These are phyloP conservation scores for Toxicodendron radicans DNA, from an alignment of 345 rosid species.

Conservation along the genomic window DNA sequence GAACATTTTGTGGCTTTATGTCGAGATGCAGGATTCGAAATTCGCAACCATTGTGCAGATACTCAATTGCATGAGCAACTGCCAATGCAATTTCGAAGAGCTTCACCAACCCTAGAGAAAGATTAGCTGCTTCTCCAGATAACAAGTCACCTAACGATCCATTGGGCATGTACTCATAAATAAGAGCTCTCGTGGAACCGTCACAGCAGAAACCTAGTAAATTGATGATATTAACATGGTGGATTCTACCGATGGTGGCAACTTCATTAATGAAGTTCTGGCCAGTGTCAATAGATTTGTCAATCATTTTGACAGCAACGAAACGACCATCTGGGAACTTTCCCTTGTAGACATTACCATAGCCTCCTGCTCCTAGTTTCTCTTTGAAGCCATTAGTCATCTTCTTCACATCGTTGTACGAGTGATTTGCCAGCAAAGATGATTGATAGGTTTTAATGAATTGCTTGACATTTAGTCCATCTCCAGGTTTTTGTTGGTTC, in stretches of 20 bases:
- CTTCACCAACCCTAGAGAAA: constrained; percentile 5
- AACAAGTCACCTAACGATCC: constrained; percentile 30
- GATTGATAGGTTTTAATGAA: constrained; percentile 34
- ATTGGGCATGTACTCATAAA: constrained; percentile 35
- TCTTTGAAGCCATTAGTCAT: constrained; percentile 27
- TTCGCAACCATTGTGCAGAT: constrained; percentile 37
- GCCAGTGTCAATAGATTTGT: constrained; percentile 12
- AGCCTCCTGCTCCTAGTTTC: constrained; percentile 33
- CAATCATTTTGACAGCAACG: constrained; percentile 25
- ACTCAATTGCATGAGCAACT: constrained; percentile 34
- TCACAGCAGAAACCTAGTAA: constrained; percentile 33
- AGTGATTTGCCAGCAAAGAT: constrained; percentile 22
- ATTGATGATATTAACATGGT: constrained; percentile 28
- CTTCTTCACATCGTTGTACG: constrained; percentile 30
- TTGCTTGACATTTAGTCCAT: constrained; percentile 25
- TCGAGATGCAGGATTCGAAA: constrained; percentile 37
- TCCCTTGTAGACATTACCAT: constrained; percentile 28
- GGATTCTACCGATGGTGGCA: constrained; percentile 29
- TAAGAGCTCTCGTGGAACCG: constrained; percentile 22
- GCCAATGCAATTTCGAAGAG: constrained; percentile 29
- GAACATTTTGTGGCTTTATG: constrained; percentile 35
- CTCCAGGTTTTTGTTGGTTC: constrained; percentile 15
- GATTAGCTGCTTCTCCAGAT: constrained; percentile 10
- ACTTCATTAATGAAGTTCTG: constrained; percentile 32
- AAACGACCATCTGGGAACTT: constrained; percentile 17